Conservation (phyloP, 805 yeast species). For the Myxozyma nipponensis region DNA sequence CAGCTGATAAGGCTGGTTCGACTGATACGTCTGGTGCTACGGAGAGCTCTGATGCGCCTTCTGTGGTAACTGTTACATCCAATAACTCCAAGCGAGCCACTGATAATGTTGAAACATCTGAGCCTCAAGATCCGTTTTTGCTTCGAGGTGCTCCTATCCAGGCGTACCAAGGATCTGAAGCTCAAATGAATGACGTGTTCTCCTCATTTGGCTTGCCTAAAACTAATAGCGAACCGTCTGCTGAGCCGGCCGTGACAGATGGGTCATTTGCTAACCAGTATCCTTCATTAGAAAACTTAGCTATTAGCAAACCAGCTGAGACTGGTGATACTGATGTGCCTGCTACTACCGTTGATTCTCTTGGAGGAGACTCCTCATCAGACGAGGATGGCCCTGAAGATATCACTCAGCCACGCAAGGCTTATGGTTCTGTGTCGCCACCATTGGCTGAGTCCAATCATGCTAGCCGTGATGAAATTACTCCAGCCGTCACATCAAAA, state of each 20-base stretch:
- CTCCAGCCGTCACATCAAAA: neutral
- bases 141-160: conserved; percentile 4
- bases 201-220: conserved; percentile 19
- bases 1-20: neutral
- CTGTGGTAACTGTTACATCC: neutral
- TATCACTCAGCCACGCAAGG: neutral
- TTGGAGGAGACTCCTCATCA: conserved; percentile 32
- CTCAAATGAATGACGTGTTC: conserved; percentile 26
- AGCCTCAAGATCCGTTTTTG: conserved; percentile 20
- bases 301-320: neutral
- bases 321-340: neutral
- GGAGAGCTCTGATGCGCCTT: conserved; percentile 2
- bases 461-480: neutral
- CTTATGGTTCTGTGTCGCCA: neutral
- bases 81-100: neutral
- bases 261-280: conserved; percentile 21
- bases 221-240: conserved; percentile 4
- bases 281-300: conserved; percentile 31
- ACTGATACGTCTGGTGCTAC: conserved; percentile 1
- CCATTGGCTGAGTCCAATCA: neutral
- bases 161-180: conserved; percentile 21
- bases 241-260: neutral
- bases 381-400: conserved; percentile 34
- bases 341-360: too few species aligned
- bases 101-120: neutral